A percentile compares a stretch with the other conserved stretches of the same genome.
Evolutionary conservation across 2,329 filamentous ascomycete species (phyloP).

Genomic region (Trichoderma afroharzianum): DNA sequence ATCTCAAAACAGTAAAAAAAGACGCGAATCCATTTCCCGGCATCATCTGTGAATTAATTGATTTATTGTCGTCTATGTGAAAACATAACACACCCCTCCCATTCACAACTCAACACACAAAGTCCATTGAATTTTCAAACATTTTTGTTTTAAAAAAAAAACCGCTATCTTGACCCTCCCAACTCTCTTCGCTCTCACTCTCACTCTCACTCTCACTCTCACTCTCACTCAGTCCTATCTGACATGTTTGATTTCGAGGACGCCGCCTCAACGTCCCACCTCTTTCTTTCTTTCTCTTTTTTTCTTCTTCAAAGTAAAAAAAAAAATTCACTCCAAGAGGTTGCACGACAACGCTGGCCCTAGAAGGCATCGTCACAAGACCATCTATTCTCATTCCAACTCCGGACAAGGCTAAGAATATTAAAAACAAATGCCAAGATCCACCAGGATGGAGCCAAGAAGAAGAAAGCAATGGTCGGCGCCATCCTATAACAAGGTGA

Average conservation of each 20-base stretch:
- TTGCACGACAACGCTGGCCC: slow-evolving; percentile 14
- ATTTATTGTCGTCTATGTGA: slow-evolving; percentile 13
- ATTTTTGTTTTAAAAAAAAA: background rate
- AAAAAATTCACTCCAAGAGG: slow-evolving; percentile 7
- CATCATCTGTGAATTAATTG: slow-evolving; percentile 10
- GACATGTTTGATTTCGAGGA: background rate
- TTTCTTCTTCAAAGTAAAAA: background rate
- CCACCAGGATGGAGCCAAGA: slow-evolving; percentile 18
- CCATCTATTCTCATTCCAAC: slow-evolving; percentile 19
- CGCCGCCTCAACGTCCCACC: slow-evolving; percentile 10
- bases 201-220: background rate
- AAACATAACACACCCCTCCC: background rate
- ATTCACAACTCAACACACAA: background rate
- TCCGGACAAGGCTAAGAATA: slow-evolving; percentile 19
- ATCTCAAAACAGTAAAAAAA: background rate
- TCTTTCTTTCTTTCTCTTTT: slow-evolving; percentile 1
- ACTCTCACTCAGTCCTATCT: background rate
- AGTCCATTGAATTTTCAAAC: background rate
- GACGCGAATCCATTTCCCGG: background rate
- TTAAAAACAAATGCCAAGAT: slow-evolving; percentile 18
- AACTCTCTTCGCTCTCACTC: no score
- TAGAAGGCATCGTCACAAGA: slow-evolving; percentile 12
- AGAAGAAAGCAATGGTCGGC: slow-evolving; percentile 16
- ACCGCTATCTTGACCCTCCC: background rate
- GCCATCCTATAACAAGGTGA: slow-evolving; percentile 11